Evolutionary conservation across 2,329 filamentous ascomycete species (phyloP), one percentile per base, ranked within the genome.

Genomic region (Cercospora janseana): DNA sequence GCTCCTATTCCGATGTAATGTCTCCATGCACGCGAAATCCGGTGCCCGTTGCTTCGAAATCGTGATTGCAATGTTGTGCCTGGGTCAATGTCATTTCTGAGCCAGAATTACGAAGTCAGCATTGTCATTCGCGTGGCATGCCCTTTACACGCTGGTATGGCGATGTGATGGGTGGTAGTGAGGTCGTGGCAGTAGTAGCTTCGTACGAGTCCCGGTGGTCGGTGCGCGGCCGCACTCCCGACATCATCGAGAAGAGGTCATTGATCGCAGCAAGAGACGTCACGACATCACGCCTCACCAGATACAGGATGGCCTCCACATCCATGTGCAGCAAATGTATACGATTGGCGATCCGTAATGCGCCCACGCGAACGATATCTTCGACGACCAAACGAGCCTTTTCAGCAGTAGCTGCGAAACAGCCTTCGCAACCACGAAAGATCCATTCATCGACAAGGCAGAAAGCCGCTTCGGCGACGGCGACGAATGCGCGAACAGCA

Each of bases 241-340:
- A 46, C 27, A 31, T n/a, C 28, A 45, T 46, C 31, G 28, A 28
- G 18, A 21, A 46, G 15, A 34, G 23, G 18, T 44, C 32, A 48
- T 40, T 26, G 21, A 40, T 12, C 15, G 34, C 10, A 37, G 34
- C 34, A 37, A 2, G 38, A 34, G 23, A n/a, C 35, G 15, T 38
- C 35, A 15, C 35, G 26, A 34, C 23, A 37, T 21, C 34, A 21
- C 34, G 3, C 6, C 34, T 46, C 6, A 9, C 31, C 21, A 49
- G 18, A 24, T 15, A 20, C 13, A 44, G n/a, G 21, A 63, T 63
- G 60, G 56, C 59, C n/a, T 59, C 60, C 35, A 58, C 52, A 42
- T 54, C 50, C 20, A 59, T 61, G 48, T 63, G 61, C 45, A 57
- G 55, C 27, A 55, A 55, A 10, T 63, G 61, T 29, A 48, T 62